phyloP scores from a whole-genome alignment of 495 filamentous ascomycete genomes.

The Xylona heveae region DNA sequence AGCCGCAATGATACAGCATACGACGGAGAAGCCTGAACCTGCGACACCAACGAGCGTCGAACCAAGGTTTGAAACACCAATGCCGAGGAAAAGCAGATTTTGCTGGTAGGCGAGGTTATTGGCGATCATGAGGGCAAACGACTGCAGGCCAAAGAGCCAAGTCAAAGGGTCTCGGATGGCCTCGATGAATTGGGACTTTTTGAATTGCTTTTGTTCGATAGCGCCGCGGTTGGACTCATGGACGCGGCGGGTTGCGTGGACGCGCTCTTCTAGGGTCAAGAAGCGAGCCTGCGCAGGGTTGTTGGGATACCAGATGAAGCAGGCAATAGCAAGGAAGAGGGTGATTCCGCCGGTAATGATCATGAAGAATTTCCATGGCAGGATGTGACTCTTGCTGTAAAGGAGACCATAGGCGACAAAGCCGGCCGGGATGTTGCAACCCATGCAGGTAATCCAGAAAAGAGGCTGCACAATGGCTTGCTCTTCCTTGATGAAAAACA shows the following conservation, averaged over 20 bases:
- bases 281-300: constrained; percentile 9
- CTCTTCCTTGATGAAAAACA: constrained; percentile 13
- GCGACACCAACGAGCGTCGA: constrained; percentile 10
- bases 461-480: constrained; percentile 10
- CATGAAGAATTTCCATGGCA: constrained; percentile 14
- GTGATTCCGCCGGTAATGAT: constrained; percentile 10
- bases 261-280: constrained; percentile 7
- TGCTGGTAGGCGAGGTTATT: constrained; percentile 14
- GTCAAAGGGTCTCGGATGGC: constrained; percentile 10
- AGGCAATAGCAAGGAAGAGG: constrained; percentile 7
- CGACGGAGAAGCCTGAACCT: constrained; percentile 6
- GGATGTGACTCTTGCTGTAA: constrained; percentile 7
- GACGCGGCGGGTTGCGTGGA: constrained; percentile 7
- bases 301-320: constrained; percentile 8
- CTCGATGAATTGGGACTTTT: constrained; percentile 8
- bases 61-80: constrained; percentile 9
- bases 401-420: constrained; percentile 13
- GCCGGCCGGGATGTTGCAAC: constrained; percentile 8
- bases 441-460: constrained; percentile 11
- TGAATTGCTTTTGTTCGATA: constrained; percentile 13
- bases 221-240: constrained; percentile 7
- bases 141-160: constrained; percentile 11
- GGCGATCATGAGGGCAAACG: constrained; percentile 11
- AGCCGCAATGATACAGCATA: constrained; percentile 4
- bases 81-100: constrained; percentile 7